A percentile compares a stretch with the other conserved stretches of the same genome.
Evolutionary conservation across 805 yeast species (phyloP).

Genomic region (Kuraishia capsulata): DNA sequence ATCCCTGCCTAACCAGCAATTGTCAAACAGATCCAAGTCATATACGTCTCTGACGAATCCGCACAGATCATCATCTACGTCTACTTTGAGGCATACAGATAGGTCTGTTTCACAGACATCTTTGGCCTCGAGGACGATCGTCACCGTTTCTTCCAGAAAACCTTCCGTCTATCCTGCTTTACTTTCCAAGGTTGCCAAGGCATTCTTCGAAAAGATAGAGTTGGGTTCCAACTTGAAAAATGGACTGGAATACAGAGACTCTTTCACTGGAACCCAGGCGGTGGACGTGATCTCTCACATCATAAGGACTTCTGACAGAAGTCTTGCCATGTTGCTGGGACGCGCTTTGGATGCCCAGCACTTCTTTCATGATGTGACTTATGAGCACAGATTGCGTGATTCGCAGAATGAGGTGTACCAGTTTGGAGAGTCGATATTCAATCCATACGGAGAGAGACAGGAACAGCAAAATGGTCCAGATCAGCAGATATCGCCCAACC

Average conservation of each 20-base stretch:
- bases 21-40: conserved; percentile 36
- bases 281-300: conserved; percentile 84
- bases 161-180: conserved; percentile 87
- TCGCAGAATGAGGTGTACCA: conserved; percentile 82
- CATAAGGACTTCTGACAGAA: conserved; percentile 84
- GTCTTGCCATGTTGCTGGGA: conserved; percentile 80
- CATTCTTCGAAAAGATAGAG: conserved; percentile 61
- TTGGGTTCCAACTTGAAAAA: conserved; percentile 78
- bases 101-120: conserved; percentile 14
- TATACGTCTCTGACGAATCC: conserved; percentile 28
- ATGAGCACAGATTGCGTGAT: conserved; percentile 88
- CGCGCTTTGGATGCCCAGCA: conserved; percentile 91
- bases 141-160: conserved; percentile 36
- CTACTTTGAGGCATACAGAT: conserved; percentile 20
- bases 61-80: conserved; percentile 18
- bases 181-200: conserved; percentile 73
- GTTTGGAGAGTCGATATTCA: conserved; percentile 46
- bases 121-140: conserved; percentile 33
- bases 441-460: conserved; percentile 12
- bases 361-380: conserved; percentile 90
- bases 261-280: conserved; percentile 91
- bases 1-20: conserved; percentile 15
- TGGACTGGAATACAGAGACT: conserved; percentile 84
- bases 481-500: conserved; percentile 2
- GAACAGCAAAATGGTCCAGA: conserved; percentile 3